Conservation (phyloP, 2,329 filamentous ascomycete species). For the Apiospora pterosperma region DNA sequence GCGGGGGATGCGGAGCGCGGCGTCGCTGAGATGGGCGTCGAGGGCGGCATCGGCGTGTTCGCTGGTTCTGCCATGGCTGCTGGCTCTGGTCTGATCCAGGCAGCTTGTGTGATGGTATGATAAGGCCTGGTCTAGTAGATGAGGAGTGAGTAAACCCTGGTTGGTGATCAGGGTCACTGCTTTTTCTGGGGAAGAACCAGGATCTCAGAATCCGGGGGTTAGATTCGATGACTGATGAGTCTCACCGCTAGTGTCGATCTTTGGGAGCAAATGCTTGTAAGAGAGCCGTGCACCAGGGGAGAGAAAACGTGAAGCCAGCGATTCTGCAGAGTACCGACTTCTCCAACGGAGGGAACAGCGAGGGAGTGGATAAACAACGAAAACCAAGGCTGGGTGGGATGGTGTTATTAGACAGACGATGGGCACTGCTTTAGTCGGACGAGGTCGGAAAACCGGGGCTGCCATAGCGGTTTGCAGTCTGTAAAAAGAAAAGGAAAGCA, state of each 20-base stretch:
- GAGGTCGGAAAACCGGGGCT: not conserved
- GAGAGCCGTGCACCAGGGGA: not conserved
- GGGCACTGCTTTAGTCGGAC: not conserved
- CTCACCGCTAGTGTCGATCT: not conserved
- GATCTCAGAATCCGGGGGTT: not conserved
- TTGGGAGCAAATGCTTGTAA: not conserved
- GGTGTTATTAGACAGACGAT: not conserved
- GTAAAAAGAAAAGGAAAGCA: not conserved
- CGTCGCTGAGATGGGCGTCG: conserved; percentile 31
- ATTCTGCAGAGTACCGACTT: not conserved
- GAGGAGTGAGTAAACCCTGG: not conserved
- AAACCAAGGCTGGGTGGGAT: not conserved
- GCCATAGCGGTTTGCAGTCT: not conserved
- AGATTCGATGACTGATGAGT: not conserved
- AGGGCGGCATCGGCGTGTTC: conserved; percentile 41
- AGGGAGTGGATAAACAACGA: not conserved
- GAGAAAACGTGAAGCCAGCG: not conserved
- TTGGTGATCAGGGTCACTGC: not conserved
- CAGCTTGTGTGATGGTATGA: not conserved
- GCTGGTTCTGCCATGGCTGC: conserved; percentile 43
- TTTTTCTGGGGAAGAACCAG: not conserved
- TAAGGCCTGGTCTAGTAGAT: not conserved
- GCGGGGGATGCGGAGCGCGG: conserved; percentile 41
- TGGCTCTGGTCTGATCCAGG: not conserved
- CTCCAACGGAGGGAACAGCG: not conserved